Base-by-base conservation (phyloP, 176 grass and related monocot genomes). In the Coix lacrymajobi region DNA sequence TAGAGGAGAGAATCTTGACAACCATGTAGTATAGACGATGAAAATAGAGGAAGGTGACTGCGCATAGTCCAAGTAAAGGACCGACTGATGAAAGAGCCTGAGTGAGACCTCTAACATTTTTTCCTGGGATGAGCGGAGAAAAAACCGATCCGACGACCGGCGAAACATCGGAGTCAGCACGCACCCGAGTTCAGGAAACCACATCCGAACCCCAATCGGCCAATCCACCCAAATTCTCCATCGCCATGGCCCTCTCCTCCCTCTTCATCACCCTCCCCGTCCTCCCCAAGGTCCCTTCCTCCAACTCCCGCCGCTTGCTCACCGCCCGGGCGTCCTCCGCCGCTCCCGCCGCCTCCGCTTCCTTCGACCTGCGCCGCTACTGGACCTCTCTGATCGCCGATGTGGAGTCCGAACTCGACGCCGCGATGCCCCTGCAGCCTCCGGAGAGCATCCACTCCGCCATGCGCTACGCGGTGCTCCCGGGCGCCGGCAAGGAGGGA, bases 361-460 rank as follows among this genome's bases (percentile, higher is more conserved):
- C 89, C 22, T 99, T 99, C 65, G 89, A 99, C 44, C 93, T 99
- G 62, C 89, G 80, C 34, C 74, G 77, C 46, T 99, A 99, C 91
- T 99, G 96, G 96, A 88, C 90, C 40, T 85, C 89, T 58, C 87
- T 96, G 60, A 92, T 96, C 29, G 45, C 89, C 7, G 89, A 93
- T 30, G 90, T 99, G 29, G 91, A 99, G 44, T 38, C 85, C 32
- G 93, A 88, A 77, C 96, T 99, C 80, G 89, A 92, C 38, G 75
- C 83, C 26, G 85, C 93, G 62, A 84, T 99, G 90, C 89, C 92
- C 34, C 69, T 99, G 66, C 87, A 87, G 31, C 75, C 85, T 7
- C 96, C 93, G 11, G 85, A 93, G 60, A 78, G 91, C 26, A 88
- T 99, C 85, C 90, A 90, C 82, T 84, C 85, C 73, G 93, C 91